Percentiles rank a stretch among this genome's conserved stretches.
Conservation (phyloP, 176 grass and related monocot genomes). For the Musa beccarii region DNA sequence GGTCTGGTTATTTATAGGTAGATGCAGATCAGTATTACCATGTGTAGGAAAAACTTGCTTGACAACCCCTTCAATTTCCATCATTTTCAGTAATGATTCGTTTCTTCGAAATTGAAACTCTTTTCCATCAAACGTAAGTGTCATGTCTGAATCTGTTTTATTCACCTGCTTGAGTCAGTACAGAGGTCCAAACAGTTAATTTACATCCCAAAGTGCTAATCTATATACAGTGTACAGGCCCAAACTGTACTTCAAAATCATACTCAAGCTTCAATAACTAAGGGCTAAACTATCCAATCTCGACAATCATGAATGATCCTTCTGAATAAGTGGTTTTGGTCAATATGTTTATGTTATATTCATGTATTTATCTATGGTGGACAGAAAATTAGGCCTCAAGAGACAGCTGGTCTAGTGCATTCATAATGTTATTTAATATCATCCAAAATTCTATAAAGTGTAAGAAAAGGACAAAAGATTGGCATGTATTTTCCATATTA, state of each 20-base stretch:
- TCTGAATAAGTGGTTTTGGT: too few species aligned
- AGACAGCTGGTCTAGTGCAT: background rate
- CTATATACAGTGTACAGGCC: too few species aligned
- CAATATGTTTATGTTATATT: too few species aligned
- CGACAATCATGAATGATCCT: too few species aligned
- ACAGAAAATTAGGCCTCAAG: background rate
- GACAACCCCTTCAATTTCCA: slow-evolving; percentile 83
- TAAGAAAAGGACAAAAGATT: background rate
- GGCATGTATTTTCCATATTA: too few species aligned
- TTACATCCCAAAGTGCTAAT: too few species aligned
- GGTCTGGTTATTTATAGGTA: background rate
- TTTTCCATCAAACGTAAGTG: slow-evolving; percentile 53
- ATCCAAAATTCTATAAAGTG: background rate
- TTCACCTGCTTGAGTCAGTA: slow-evolving; percentile 57
- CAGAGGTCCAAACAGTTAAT: background rate
- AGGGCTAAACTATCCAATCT: too few species aligned
- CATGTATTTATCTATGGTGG: too few species aligned
- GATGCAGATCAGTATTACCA: slow-evolving; percentile 34
- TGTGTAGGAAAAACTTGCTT: slow-evolving; percentile 91
- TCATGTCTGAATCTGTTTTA: slow-evolving; percentile 46
- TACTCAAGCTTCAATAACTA: too few species aligned
- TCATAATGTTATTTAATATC: background rate
- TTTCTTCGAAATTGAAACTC: slow-evolving; percentile 45
- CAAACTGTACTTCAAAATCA: too few species aligned
- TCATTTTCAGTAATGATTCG: slow-evolving; percentile 54